Base-by-base conservation (phyloP, 2,329 filamentous ascomycete genomes). In the Septoria linicola region DNA sequence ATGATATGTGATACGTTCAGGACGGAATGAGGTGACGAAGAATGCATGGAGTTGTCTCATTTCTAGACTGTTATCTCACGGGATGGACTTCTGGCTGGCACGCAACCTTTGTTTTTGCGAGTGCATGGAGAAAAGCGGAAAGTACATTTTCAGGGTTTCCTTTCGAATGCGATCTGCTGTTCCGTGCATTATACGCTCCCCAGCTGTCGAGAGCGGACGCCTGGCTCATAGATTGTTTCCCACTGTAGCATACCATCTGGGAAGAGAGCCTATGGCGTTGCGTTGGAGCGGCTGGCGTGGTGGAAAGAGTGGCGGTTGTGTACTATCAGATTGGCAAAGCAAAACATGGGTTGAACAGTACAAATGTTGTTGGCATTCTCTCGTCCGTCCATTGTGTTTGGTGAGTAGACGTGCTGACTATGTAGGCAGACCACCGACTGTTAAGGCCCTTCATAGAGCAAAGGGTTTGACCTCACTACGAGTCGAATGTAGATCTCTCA, bases 1-100 rank as follows among this genome's bases (percentile, higher is more conserved):
- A 51, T 44, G 21, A 39, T 48, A 19, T 21, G 17, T 21, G n/a
- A n/a, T 17, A 31, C 17, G 35, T 21, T 48, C 17, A 31, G 21
- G 36, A 19, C 19, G 36, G 35, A 48, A 48, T 14, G 42, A 34
- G 8, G 23, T 21, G 31, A 41, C 17, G 41, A 43, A 41, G 31
- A n/a, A 39, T 36, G 8, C 5, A 25, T 17, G 10, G 40, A 31
- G 40, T 30, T 19, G 8, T 31, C 19, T 25, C 40, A 14, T 31
- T 30, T 30, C 23, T 43, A 49, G 47, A 49, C 16, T 49, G 47
- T 43, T 43, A 27, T 49, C 40, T 49, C 47, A 43, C 31, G 47
- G 47, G 31, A 37, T 37, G 44, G 44, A 34, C 44, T 41, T 41
- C 34, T n/a, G 30, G 19, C 32, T 39, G 34, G 19, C 21, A 13